These are phyloP conservation scores for Xylariales sp. DNA, from an alignment of 2,329 filamentous ascomycete genomes.

Conservation along the genomic window DNA sequence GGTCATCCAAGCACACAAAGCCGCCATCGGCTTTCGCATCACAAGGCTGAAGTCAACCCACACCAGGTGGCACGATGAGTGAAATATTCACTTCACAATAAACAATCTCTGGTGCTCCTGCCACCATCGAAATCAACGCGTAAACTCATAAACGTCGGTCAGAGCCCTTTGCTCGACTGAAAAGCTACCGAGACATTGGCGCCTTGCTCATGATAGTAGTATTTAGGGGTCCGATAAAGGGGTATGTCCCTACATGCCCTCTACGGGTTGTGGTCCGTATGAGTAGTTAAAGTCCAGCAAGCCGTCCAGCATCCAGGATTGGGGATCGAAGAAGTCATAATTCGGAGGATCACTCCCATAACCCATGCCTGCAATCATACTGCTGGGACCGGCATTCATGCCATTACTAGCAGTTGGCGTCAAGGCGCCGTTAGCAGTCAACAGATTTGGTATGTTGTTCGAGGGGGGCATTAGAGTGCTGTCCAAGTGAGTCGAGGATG, in stretches of 20 bases:
- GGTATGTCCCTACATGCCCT: conserved; percentile 39
- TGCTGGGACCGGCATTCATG: conserved; percentile 39
- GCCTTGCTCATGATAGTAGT: not conserved
- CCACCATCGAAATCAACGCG: conserved; percentile 2
- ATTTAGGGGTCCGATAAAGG: not conserved
- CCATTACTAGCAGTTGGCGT: conserved; percentile 45
- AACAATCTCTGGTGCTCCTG: conserved; percentile 3
- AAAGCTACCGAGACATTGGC: not conserved
- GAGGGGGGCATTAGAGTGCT: conserved; percentile 50
- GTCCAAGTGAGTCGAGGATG: conserved; percentile 61
- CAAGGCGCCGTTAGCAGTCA: conserved; percentile 46
- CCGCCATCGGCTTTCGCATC: not conserved
- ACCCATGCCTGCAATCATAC: conserved; percentile 46
- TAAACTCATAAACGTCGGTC: not conserved
- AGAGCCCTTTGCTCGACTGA: not conserved
- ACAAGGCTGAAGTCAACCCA: conserved; percentile 1
- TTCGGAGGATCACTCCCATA: conserved; percentile 61
- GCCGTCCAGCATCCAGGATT: conserved; percentile 91
- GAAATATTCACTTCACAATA: conserved; percentile 1
- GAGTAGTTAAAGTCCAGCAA: conserved; percentile 76
- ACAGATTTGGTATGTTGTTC: conserved; percentile 42
- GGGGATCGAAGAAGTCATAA: conserved; percentile 86
- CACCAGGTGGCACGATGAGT: not conserved
- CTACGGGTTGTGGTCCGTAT: conserved; percentile 43
- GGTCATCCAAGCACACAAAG: not conserved